phyloP scores from a whole-genome alignment of 2,329 filamentous ascomycete species.

The Clonostachys byssicola region DNA sequence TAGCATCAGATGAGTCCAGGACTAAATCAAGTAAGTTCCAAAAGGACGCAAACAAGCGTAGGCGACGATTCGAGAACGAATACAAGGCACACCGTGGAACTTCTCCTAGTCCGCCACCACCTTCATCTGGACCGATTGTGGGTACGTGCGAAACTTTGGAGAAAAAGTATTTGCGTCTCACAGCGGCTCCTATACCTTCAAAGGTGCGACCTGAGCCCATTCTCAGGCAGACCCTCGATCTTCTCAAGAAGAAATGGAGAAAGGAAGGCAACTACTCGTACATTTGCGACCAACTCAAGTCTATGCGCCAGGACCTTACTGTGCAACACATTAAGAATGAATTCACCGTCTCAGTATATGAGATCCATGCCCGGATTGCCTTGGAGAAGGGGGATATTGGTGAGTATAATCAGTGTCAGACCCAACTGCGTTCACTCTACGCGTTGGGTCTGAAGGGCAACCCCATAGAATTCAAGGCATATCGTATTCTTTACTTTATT shows the following conservation, averaged over 20 bases:
- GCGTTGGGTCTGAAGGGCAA: slow-evolving; percentile 82
- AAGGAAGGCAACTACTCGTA: slow-evolving; percentile 92
- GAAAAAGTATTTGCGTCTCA: slow-evolving; percentile 93
- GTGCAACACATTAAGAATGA: slow-evolving; percentile 96
- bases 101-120: slow-evolving; percentile 50
- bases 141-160: slow-evolving; percentile 82
- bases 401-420: slow-evolving; percentile 99
- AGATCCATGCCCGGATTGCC: slow-evolving; percentile 95
- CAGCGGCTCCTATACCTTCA: slow-evolving; percentile 81
- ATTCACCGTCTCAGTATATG: slow-evolving; percentile 94
- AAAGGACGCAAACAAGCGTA: slow-evolving; percentile 86
- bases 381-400: slow-evolving; percentile 97
- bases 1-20: slow-evolving; percentile 21
- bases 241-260: slow-evolving; percentile 93
- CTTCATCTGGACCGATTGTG: slow-evolving; percentile 68
- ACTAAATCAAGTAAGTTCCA: slow-evolving; percentile 79
- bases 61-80: slow-evolving; percentile 75
- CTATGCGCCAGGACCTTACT: slow-evolving; percentile 93
- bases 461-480: slow-evolving; percentile 94
- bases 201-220: slow-evolving; percentile 81
- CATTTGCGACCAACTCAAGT: slow-evolving; percentile 99
- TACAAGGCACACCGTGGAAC: slow-evolving; percentile 55
- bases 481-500: slow-evolving; percentile 99
- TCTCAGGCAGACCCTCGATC: slow-evolving; percentile 77
- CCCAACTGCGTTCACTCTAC: slow-evolving; percentile 91